Conservation (phyloP, 345 rosid genomes). For the Camelina neglecta region DNA sequence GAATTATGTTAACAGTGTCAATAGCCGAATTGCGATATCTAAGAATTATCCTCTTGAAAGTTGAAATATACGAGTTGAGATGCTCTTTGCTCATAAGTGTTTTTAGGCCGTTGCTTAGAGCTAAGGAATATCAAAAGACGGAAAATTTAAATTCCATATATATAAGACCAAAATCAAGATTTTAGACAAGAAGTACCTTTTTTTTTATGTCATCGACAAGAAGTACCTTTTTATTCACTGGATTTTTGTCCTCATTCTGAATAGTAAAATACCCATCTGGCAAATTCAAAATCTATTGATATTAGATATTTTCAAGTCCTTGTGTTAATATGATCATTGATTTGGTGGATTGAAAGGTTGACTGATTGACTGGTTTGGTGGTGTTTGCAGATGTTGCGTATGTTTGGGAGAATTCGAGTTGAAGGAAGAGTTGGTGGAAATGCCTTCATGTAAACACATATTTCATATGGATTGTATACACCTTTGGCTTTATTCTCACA, state of each 20-base stretch:
- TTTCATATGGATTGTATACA: conserved; percentile 86
- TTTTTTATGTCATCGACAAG: not conserved
- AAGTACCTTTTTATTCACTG: not conserved
- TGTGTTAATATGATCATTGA: conserved; percentile 11
- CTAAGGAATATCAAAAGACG: conserved; percentile 38
- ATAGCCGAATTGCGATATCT: conserved; percentile 14
- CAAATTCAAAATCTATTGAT: not conserved
- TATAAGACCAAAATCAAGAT: conserved; percentile 35
- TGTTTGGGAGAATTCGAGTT: conserved; percentile 93
- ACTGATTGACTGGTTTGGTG: conserved; percentile 22
- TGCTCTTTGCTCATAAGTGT: conserved; percentile 29
- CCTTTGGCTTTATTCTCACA: conserved; percentile 81
- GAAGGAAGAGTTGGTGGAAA: conserved; percentile 80
- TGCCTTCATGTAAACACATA: conserved; percentile 87
- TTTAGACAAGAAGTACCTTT: conserved; percentile 12
- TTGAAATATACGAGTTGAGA: conserved; percentile 30
- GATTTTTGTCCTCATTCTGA: conserved; percentile 9
- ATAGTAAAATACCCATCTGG: not conserved
- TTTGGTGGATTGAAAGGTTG: conserved; percentile 8
- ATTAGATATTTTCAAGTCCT: not conserved
- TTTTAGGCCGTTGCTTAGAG: conserved; percentile 42
- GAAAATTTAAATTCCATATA: conserved; percentile 33
- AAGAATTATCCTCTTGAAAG: conserved; percentile 32
- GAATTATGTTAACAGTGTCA: conserved; percentile 2
- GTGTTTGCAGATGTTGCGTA: conserved; percentile 73